These are phyloP conservation scores for Phytophthora nicotianae DNA, from an alignment of 352 stramenopile genomes.

Conservation along the genomic window DNA sequence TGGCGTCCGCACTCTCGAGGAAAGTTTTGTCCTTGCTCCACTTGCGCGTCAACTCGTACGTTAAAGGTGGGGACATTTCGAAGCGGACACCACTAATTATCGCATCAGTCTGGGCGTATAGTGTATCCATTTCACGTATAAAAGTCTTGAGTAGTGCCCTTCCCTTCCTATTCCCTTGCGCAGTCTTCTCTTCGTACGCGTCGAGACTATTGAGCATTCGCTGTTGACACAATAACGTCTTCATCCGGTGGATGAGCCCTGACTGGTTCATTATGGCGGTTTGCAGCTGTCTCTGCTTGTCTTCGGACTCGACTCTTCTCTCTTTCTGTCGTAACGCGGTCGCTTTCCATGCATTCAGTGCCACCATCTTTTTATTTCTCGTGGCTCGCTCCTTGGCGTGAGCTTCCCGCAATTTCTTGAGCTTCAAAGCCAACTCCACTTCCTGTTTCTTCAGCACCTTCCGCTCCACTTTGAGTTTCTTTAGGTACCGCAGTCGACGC, in stretches of 20 bases:
- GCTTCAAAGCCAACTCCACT: constrained; percentile 12
- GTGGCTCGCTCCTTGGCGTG: constrained; percentile 4
- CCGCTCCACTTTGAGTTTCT: constrained; percentile 27
- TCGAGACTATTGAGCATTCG: constrained; percentile 6
- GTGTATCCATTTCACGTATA: constrained; percentile 28
- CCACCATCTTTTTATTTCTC: constrained; percentile 26
- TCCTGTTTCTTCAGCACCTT: constrained; percentile 27
- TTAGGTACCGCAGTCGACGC: constrained; percentile 21
- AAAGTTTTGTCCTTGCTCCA: constrained; percentile 22
- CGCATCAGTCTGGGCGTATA: constrained; percentile 31
- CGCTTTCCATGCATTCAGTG: constrained; percentile 20
- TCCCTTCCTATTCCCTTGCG: neutral
- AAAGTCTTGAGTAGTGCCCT: constrained; percentile 26
- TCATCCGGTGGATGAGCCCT: constrained; percentile 25
- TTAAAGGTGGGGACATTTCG: constrained; percentile 18
- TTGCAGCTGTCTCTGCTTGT: constrained; percentile 22
- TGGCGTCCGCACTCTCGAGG: constrained; percentile 31
- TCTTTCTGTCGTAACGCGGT: constrained; percentile 30
- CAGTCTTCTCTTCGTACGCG: neutral
- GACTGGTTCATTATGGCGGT: constrained; percentile 21
- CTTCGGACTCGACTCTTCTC: constrained; percentile 19
- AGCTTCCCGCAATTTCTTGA: constrained; percentile 14
- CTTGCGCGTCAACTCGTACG: constrained; percentile 24
- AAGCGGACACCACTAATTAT: constrained; percentile 20
- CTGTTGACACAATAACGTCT: constrained; percentile 14